Base-by-base conservation (phyloP, 352 stramenopile genomes). In the Globisporangium paroecandrum region DNA sequence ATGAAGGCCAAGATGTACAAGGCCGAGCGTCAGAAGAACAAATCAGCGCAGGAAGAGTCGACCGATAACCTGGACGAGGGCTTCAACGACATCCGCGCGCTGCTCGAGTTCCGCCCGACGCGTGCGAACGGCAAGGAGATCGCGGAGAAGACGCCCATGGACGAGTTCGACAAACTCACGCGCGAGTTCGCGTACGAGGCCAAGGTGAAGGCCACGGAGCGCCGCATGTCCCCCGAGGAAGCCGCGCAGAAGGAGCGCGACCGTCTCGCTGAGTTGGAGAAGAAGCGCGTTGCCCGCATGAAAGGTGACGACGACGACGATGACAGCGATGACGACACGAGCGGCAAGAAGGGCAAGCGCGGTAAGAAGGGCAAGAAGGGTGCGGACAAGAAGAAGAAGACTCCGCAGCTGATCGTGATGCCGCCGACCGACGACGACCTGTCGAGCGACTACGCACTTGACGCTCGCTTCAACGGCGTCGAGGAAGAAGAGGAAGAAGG, bases 211-310 rank as follows among this genome's bases (percentile, higher is more conserved):
- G 95, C 97, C 4, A 97, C 89, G 20, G 96, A 99, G 75, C 87
- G 97, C 24, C 97, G 91, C 0, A 95, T 98, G 85, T 98, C 94
- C 34, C 85, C 90, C 0, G 97, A 99, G 74, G 97, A 99, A 70
- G 85, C 92, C 32, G 96, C 95, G 62, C 90, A 95, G 69, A 93
- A 95, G 69, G 93, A 98, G 74, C 81, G 91, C 22, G 93, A 99
- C 53, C 79, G 86, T 51, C 76, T 99, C 25, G 82, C 95, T 8
- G 83, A 97, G 69, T 70, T 98, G 20, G 97, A 99, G 77, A 93
- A 91, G 55, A 90, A 95, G 70, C 89, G 97, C n/a, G 68, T 98
- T 24, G 92, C 91, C 4, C 83, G 96, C 56, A 99, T 99, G 97
- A 92, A 97, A 65, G 94, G 94, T n/a, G 92, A 97, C 57, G 82